phyloP scores from a whole-genome alignment of 768 basidiomycete genomes.

The Dacryopinax spathularia region DNA sequence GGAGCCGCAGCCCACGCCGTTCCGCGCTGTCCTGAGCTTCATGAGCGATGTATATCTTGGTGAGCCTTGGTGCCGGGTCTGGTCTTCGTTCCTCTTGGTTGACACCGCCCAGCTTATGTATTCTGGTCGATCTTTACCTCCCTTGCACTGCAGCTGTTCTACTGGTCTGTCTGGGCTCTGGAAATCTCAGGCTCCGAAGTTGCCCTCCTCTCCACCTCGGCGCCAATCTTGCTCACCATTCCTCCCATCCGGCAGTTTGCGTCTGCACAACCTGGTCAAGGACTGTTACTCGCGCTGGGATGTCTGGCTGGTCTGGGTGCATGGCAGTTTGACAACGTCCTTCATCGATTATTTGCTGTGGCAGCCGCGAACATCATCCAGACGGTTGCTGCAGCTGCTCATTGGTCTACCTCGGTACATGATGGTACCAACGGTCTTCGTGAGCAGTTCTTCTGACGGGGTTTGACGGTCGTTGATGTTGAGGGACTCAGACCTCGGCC shows the following conservation, averaged over 20 bases:
- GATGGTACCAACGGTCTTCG: background rate
- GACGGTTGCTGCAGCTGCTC: conserved; percentile 37
- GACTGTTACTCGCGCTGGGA: conserved; percentile 31
- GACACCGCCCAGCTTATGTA: conserved; percentile 40
- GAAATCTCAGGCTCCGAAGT: conserved; percentile 73
- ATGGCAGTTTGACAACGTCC: conserved; percentile 37
- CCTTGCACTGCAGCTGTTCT: conserved; percentile 68
- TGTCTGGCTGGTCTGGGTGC: conserved; percentile 41
- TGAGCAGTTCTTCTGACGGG: no score
- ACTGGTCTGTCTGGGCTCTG: conserved; percentile 85
- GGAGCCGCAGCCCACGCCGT: background rate
- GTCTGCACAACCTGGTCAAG: conserved; percentile 35
- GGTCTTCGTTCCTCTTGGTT: no score
- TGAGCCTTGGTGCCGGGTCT: conserved; percentile 26
- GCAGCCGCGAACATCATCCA: conserved; percentile 38
- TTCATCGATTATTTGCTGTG: conserved; percentile 43
- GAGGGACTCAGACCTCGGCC: conserved; percentile 36
- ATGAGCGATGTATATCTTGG: conserved; percentile 42
- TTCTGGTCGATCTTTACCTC: conserved; percentile 76
- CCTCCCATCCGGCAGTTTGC: conserved; percentile 33
- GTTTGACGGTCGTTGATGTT: background rate
- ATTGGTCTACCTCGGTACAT: conserved; percentile 32
- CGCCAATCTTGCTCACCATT: conserved; percentile 47
- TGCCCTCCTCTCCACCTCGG: conserved; percentile 53
- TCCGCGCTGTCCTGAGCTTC: conserved; percentile 20